Evolutionary conservation across 208 protist genomes (phyloP).

Genomic region (Leptomonas seymouri): DNA sequence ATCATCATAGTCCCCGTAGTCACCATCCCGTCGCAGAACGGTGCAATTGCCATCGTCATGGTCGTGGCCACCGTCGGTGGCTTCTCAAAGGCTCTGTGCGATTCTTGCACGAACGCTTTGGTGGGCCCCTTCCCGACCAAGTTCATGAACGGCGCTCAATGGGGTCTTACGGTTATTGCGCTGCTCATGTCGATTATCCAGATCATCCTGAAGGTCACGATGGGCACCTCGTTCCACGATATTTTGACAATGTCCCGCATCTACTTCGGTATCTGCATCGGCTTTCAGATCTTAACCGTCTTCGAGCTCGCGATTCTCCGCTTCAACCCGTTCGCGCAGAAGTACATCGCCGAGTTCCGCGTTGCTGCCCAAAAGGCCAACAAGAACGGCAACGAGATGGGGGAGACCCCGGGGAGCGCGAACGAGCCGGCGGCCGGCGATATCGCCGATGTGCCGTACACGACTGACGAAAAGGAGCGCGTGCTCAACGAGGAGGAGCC

Average conservation of each 20-base stretch:
- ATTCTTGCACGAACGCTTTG: conserved; percentile 84
- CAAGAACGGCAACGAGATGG: not conserved
- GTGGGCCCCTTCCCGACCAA: conserved; percentile 77
- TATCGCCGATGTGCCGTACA: conserved; percentile 15
- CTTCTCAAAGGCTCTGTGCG: conserved; percentile 73
- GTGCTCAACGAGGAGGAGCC: conserved; percentile 25
- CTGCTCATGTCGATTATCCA: conserved; percentile 71
- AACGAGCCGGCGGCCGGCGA: conserved; percentile 24
- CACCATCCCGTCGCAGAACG: conserved; percentile 40
- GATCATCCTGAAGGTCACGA: conserved; percentile 75
- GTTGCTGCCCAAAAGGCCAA: conserved; percentile 8
- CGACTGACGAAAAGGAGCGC: conserved; percentile 32
- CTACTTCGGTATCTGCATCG: conserved; percentile 78
- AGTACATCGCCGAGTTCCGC: conserved; percentile 79
- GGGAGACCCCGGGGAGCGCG: not conserved
- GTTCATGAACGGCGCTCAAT: conserved; percentile 78
- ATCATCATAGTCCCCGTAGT: conserved; percentile 56
- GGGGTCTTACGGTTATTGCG: conserved; percentile 62
- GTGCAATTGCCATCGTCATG: conserved; percentile 76
- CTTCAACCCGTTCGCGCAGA: conserved; percentile 65
- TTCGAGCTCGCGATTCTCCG: conserved; percentile 49
- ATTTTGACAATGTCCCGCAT: conserved; percentile 65
- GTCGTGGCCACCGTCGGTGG: conserved; percentile 58
- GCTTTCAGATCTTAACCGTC: conserved; percentile 50
- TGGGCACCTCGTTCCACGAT: conserved; percentile 52